Evolutionary conservation across 2,329 filamentous ascomycete species (phyloP).

Genomic region (Rachicladosporium sp.): DNA sequence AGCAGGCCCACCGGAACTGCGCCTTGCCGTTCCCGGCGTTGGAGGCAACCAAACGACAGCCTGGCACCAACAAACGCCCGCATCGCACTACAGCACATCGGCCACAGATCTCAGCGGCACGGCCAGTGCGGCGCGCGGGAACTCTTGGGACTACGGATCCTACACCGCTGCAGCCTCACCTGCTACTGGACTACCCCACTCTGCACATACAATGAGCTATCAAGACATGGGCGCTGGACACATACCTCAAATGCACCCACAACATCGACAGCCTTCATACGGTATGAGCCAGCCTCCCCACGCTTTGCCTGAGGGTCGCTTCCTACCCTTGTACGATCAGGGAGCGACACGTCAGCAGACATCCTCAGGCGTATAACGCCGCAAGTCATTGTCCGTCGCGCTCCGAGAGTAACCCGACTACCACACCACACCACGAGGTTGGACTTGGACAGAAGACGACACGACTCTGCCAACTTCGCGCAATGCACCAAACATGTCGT

Average conservation of each 20-base stretch:
- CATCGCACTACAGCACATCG: slow-evolving; percentile 18
- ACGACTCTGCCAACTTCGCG: too few species aligned
- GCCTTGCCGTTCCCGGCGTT: slow-evolving; percentile 20
- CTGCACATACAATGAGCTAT: slow-evolving; percentile 14
- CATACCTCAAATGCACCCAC: slow-evolving; percentile 1
- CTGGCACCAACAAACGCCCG: slow-evolving; percentile 19
- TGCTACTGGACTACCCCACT: slow-evolving; percentile 19
- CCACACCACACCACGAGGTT: neutral
- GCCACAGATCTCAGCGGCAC: slow-evolving; percentile 14
- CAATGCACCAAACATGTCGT: slow-evolving; percentile 7
- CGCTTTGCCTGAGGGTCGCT: slow-evolving; percentile 18
- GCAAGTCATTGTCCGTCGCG: neutral
- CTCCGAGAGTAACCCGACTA: neutral
- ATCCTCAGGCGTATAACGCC: slow-evolving; percentile 10
- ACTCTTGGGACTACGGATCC: slow-evolving; percentile 18
- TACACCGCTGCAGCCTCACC: slow-evolving; percentile 16
- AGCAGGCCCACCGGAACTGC: slow-evolving; percentile 28
- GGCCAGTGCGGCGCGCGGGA: slow-evolving; percentile 10
- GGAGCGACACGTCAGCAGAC: slow-evolving; percentile 21
- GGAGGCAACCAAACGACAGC: slow-evolving; percentile 18
- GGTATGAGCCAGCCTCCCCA: slow-evolving; percentile 10
- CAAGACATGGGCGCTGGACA: slow-evolving; percentile 9
- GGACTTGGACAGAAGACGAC: too few species aligned
- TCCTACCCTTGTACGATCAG: slow-evolving; percentile 24
- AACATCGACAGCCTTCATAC: slow-evolving; percentile 17